A percentile compares a stretch with the other conserved stretches of the same genome.
These are phyloP conservation scores for Picea glauca DNA, from an alignment of 75 land plant genomes.

Conservation along the genomic window DNA sequence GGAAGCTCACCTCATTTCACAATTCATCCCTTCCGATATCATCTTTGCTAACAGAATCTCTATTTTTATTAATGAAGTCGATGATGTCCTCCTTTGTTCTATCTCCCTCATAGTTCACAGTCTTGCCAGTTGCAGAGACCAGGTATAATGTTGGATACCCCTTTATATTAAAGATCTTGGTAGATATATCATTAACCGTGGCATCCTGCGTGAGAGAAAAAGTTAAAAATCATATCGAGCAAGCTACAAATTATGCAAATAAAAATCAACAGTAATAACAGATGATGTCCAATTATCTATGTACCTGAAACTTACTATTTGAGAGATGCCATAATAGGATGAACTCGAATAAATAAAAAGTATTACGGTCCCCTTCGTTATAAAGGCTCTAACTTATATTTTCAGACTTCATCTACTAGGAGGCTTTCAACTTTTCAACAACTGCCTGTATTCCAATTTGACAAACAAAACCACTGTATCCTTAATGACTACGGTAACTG, in stretches of 20 bases:
- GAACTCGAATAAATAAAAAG: neutral
- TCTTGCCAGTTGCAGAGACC: constrained; percentile 54
- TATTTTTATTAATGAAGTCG: constrained; percentile 58
- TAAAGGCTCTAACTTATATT: neutral
- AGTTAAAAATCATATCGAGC: neutral
- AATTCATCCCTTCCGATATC: too few species aligned
- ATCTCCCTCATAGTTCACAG: constrained; percentile 56
- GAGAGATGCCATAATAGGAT: neutral
- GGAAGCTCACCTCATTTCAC: too few species aligned
- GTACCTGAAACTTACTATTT: neutral
- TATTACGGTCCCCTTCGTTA: neutral
- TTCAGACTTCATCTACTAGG: too few species aligned
- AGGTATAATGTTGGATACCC: constrained; percentile 86
- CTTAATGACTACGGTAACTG: too few species aligned
- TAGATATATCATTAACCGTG: constrained; percentile 71
- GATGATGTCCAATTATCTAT: neutral
- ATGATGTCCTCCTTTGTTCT: constrained; percentile 69
- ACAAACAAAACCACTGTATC: too few species aligned
- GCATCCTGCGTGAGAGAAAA: constrained; percentile 57
- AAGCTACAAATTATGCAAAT: constrained; percentile 1
- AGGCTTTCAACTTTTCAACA: too few species aligned
- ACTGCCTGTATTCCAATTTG: too few species aligned
- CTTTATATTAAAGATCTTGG: constrained; percentile 52
- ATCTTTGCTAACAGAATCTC: constrained; percentile 11
- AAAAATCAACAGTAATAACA: neutral